Evolutionary conservation across 805 yeast genomes (phyloP), one percentile per base, ranked within the genome.

Genomic region (Suhomyces emberorum): DNA sequence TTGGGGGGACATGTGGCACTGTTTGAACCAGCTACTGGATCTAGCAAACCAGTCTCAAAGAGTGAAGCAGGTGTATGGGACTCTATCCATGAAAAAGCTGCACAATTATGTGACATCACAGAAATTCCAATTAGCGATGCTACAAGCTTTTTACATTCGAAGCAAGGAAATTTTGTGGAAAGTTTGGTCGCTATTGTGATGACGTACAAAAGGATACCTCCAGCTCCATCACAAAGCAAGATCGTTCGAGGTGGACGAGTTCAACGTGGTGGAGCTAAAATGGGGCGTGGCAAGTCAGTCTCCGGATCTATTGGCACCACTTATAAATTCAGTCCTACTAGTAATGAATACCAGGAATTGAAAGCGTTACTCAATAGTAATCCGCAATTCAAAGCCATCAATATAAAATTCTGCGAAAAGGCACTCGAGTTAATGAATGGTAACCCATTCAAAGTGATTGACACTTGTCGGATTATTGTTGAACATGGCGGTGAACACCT

Each of bases 381-480:
- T 46, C 43, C 52, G 0, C 43, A 43, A 5, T 52, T 77, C 9
- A 54, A 52, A 10, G 43, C 47, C 1, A 47, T 77, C 9, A 62
- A 63, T 42, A 61, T 61, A 35, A 43, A 44, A 1, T 77, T 78
- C 39, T 59, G 70, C 24, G 42, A 53, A 15, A 48, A 57, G 10
- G 66, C 70, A 9, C 32, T 77, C 4, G 51, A 40, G 11, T 73
- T 69, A 46, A 75, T 65, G 47, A 42, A 61, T n/a, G 79, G 79
- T 3, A 65, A 75, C 38, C 42, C 67, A 1, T 44, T 45, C 14
- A 61, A 54, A 32, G 73, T 73, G 0, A 37, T 73, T 7, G 47
- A 54, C 2, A 39, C 65, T 9, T 69, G 72, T 7, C 39, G 56
- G 1, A 40, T 57, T 15, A 47, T 65, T 6, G 39, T 60, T 15